Base-by-base conservation (phyloP, 148 eudicot genomes). In the Dianthus caryophyllus region DNA sequence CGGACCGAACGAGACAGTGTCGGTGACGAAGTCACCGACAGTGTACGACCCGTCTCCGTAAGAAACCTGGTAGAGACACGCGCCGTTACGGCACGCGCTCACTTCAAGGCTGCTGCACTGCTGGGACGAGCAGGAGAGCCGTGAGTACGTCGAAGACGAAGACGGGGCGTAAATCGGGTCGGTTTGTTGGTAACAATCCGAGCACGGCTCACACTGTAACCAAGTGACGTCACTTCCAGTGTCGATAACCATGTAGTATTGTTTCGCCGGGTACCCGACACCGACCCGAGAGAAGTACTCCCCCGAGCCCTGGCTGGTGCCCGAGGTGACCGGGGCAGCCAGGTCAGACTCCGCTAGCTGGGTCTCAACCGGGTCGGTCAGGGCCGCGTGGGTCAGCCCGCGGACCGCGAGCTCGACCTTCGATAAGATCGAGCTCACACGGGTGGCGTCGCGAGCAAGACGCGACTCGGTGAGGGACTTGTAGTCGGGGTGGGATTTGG, bases 21-120 rank as follows among this genome's bases (percentile, higher is more conserved):
- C 96, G 2, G 93, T 78, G 29, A 75, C 91, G 50, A 92, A 81
- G 14, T 82, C 76, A 0, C 98, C 98, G 22, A 80, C 81, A 1
- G 96, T 89, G 75, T 71, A 89, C 9, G 98, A 92, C 0, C 98
- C 96, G 63, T 92, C 98, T 0, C 96, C 98, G 75, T 92, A 92
- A 1, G 96, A 84, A 2, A 91, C 93, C 69, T 88, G 81, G 71
- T 88, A 90, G 9, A 74, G 63, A 26, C 97, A 90, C 48, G 25
- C 61, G 69, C 64, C 65, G 39, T n/a, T 44, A 0, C 75, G 48
- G 63, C 98, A 92, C 17, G 74, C 78, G 31, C 82, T 76, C 20
- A 74, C 52, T 15, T 80, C 78, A 16, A 92, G 85, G 0, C 77
- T 43, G 13, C 41, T n/a, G 46, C 98, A 92, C 65, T 76, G 79